A percentile compares a stretch with the other conserved stretches of the same genome.
Conservation (phyloP, 345 rosid genomes). For the Abelmoschus esculentus region DNA sequence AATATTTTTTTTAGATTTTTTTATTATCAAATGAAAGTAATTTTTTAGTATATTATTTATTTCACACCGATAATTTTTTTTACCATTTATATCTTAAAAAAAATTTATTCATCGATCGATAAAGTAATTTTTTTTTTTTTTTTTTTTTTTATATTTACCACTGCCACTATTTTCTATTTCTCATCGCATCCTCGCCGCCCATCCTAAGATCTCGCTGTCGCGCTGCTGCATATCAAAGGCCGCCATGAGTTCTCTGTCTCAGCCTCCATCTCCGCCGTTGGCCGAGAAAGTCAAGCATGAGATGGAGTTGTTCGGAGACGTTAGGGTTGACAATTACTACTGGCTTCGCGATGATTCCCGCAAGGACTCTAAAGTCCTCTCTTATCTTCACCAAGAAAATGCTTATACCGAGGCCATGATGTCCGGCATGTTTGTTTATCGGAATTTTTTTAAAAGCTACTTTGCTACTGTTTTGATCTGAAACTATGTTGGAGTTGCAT, state of each 20-base stretch:
- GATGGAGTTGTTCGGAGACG: slow-evolving; percentile 78
- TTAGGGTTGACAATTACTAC: slow-evolving; percentile 72
- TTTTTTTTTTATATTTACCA: too few relatives aligned
- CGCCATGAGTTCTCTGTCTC: slow-evolving; percentile 7
- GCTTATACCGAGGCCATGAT: slow-evolving; percentile 44
- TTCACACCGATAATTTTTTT: too few relatives aligned
- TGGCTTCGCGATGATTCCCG: slow-evolving; percentile 98
- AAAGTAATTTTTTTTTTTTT: too few relatives aligned
- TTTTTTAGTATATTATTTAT: too few relatives aligned
- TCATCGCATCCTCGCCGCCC: background rate
- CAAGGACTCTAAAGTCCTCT: slow-evolving; percentile 44
- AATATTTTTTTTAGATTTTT: too few relatives aligned
- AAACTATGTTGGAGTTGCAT: background rate
- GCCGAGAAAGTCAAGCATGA: slow-evolving; percentile 74
- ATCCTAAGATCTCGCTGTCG: background rate
- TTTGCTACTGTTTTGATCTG: background rate
- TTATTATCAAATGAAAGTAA: too few relatives aligned
- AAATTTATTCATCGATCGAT: too few relatives aligned
- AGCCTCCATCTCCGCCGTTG: slow-evolving; percentile 35
- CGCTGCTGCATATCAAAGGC: background rate
- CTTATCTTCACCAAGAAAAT: slow-evolving; percentile 66
- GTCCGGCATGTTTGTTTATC: slow-evolving; percentile 40
- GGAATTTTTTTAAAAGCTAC: background rate
- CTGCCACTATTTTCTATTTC: background rate
- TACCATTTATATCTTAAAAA: too few relatives aligned